Percentiles rank a stretch among this genome's conserved stretches.
These are phyloP conservation scores for Aspergillus aculeatinus DNA, from an alignment of 2,329 filamentous ascomycete genomes.

Conservation along the genomic window DNA sequence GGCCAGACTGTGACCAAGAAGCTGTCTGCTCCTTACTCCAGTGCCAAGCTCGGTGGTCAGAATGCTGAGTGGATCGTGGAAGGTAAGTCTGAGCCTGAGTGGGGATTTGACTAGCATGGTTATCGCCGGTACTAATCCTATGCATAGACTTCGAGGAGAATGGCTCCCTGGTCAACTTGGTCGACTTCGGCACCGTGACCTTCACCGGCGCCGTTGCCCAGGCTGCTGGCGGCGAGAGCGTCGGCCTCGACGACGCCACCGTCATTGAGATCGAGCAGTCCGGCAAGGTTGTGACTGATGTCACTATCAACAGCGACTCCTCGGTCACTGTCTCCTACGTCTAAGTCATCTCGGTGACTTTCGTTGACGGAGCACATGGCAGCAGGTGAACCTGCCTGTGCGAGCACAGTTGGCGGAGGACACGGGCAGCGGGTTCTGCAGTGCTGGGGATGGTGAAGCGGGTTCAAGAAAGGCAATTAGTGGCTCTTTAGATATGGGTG, in stretches of 20 bases:
- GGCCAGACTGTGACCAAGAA: slow-evolving; percentile 53
- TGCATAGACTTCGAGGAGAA: slow-evolving; percentile 40
- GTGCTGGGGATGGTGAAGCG: not conserved
- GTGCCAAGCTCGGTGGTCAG: slow-evolving; percentile 50
- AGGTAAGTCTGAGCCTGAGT: not conserved
- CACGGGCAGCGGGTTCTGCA: not conserved
- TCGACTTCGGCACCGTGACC: slow-evolving; percentile 51
- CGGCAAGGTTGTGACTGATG: slow-evolving; percentile 36
- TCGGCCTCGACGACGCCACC: slow-evolving; percentile 38
- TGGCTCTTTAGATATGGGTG: not conserved
- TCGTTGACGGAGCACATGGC: not conserved
- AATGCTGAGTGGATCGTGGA: slow-evolving; percentile 60
- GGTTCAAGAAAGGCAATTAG: not conserved
- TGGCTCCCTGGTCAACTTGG: slow-evolving; percentile 44
- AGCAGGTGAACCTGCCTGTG: not conserved
- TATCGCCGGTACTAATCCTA: not conserved
- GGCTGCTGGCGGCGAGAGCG: slow-evolving; percentile 26
- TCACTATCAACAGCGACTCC: slow-evolving; percentile 20
- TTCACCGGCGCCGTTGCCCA: slow-evolving; percentile 45
- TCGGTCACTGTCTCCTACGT: slow-evolving; percentile 29
- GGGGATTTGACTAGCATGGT: no score
- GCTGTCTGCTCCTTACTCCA: slow-evolving; percentile 38
- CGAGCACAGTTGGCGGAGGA: not conserved
- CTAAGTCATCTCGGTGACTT: slow-evolving; percentile 4
- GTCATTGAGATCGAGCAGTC: slow-evolving; percentile 50